Percentiles rank a stretch among this genome's conserved stretches.
phyloP scores from a whole-genome alignment of 257 asterid species.

The Gardenia jasminoides region DNA sequence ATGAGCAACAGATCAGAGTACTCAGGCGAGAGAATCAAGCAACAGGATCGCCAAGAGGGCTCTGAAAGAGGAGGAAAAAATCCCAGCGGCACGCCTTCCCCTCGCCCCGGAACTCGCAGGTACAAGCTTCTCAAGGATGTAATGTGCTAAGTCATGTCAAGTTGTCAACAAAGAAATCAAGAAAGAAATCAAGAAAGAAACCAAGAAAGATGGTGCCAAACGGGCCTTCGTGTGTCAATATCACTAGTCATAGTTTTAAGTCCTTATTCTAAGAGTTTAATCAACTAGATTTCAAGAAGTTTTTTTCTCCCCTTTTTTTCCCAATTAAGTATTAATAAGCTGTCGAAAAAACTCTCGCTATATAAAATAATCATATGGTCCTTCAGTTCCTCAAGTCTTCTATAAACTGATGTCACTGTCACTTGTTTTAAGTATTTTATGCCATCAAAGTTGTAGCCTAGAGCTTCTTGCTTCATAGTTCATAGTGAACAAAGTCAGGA shows the following conservation, averaged over 20 bases:
- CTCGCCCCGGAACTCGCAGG: constrained; percentile 72
- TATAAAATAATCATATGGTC: neutral
- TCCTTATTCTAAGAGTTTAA: constrained; percentile 27
- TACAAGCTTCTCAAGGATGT: constrained; percentile 98
- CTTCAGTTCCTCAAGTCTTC: neutral
- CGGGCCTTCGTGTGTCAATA: constrained; percentile 19
- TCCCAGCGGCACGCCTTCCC: constrained; percentile 48
- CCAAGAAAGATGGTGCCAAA: neutral
- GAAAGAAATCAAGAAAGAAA: neutral
- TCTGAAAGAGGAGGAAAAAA: constrained; percentile 58
- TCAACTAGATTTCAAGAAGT: constrained; percentile 27
- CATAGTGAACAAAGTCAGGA: neutral
- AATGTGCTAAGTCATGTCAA: constrained; percentile 53
- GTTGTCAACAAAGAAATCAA: too few relatives aligned
- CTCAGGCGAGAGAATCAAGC: constrained; percentile 73
- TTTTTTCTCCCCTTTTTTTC: constrained; percentile 12
- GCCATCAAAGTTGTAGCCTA: too few relatives aligned
- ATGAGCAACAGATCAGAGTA: constrained; percentile 38
- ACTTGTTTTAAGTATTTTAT: too few relatives aligned
- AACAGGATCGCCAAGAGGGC: constrained; percentile 46
- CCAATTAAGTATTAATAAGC: neutral
- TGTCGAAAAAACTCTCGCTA: neutral
- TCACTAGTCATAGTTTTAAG: constrained; percentile 34
- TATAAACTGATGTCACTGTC: too few relatives aligned
- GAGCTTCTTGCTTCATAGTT: too few relatives aligned